phyloP scores from a whole-genome alignment of 1,284 basidiomycete species.

The Erythrobasidium hasegawianum region DNA sequence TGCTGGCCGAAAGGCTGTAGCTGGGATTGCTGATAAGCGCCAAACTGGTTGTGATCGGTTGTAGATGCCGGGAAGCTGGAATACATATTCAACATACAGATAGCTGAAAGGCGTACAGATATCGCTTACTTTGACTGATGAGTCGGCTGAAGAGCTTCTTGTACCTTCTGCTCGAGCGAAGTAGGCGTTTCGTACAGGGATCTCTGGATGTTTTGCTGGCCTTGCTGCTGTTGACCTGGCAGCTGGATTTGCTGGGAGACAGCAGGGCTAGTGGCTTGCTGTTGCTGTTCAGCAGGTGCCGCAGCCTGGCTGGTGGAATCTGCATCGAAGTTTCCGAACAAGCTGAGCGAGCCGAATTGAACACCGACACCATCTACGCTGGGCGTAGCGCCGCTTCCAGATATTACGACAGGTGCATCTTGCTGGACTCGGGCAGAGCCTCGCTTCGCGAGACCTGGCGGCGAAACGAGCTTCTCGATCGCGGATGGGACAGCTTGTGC shows the following conservation, averaged over 20 bases:
- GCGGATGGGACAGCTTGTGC: not conserved
- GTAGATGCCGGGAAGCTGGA: not conserved
- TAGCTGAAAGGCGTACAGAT: not conserved
- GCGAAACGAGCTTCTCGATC: not conserved
- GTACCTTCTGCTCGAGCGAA: not conserved
- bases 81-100: not conserved
- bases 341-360: slow-evolving; percentile 31
- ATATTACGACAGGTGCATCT: slow-evolving; percentile 33
- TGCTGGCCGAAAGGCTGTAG: slow-evolving; percentile 10
- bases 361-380: slow-evolving; percentile 32
- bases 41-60: not conserved
- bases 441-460: slow-evolving; percentile 27
- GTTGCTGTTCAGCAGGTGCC: slow-evolving; percentile 19
- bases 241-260: slow-evolving; percentile 1
- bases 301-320: slow-evolving; percentile 17
- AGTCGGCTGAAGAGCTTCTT: not conserved
- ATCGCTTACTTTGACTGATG: not conserved
- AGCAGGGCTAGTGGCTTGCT: slow-evolving; percentile 2
- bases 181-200: slow-evolving; percentile 1
- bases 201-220: not conserved
- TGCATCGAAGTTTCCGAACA: slow-evolving; percentile 21
- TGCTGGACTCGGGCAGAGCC: slow-evolving; percentile 10
- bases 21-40: slow-evolving; percentile 16
- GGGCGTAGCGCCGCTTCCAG: slow-evolving; percentile 13
- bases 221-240: slow-evolving; percentile 7